Evolutionary conservation across 495 filamentous ascomycete genomes (phyloP).

Genomic region (Aspergillus olivimuriae): DNA sequence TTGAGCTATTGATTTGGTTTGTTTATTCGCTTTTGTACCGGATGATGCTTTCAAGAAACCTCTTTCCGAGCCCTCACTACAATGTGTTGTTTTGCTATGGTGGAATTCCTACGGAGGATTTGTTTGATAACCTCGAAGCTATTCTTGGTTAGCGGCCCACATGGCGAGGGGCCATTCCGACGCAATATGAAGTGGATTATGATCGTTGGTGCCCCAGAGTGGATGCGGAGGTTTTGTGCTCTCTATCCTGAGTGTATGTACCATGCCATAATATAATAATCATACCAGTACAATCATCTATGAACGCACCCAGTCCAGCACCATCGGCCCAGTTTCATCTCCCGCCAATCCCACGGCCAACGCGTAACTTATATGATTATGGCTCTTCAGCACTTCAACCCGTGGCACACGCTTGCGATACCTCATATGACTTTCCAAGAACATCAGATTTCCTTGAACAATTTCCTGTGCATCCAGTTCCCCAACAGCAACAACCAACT

Average conservation of each 20-base stretch:
- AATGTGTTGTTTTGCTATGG: conserved; percentile 2
- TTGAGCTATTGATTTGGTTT: no score
- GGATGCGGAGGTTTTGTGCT: no score
- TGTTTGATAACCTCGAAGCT: conserved; percentile 1
- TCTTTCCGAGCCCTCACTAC: conserved; percentile 1
- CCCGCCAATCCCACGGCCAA: conserved; percentile 2
- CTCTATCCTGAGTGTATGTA: no score
- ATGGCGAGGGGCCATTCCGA: no score
- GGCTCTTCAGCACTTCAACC: conserved; percentile 3
- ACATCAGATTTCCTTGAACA: conserved; percentile 2
- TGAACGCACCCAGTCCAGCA: conserved; percentile 3
- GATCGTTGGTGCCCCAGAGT: no score
- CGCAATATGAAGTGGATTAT: no score
- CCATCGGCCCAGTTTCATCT: conserved; percentile 4
- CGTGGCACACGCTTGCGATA: not conserved
- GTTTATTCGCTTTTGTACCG: no score
- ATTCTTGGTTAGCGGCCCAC: conserved; percentile 3
- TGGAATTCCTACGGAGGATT: not conserved
- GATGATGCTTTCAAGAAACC: not conserved
- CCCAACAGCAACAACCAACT: conserved; percentile 1
- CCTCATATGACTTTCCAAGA: not conserved
- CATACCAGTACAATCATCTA: no score
- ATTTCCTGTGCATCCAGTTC: conserved; percentile 3
- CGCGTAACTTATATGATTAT: conserved; percentile 7
- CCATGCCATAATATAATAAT: no score